A percentile compares a stretch with the other conserved stretches of the same genome.
Conservation (phyloP, 495 filamentous ascomycete species). For the Trichoderma orchidacearum region DNA sequence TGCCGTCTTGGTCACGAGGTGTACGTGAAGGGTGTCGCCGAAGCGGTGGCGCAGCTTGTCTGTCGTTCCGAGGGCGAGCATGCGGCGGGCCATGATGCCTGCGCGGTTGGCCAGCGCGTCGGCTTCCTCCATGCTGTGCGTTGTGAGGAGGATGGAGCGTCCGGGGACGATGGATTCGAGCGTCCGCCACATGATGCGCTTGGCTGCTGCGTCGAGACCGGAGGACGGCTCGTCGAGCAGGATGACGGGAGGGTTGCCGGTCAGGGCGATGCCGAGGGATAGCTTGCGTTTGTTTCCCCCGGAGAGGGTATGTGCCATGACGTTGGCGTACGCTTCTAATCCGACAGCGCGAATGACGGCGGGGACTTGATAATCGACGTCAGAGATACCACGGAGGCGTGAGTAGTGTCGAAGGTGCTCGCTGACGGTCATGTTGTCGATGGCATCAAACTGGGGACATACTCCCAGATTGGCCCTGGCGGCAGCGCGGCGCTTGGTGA, state of each 20-base stretch:
- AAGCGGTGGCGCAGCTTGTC: conserved; percentile 36
- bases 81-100: conserved; percentile 43
- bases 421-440: conserved; percentile 44
- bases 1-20: conserved; percentile 49
- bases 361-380: conserved; percentile 38
- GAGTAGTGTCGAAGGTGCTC: conserved; percentile 56
- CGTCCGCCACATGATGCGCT: conserved; percentile 49
- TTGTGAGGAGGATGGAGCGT: conserved; percentile 41
- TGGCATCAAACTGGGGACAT: conserved; percentile 46
- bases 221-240: conserved; percentile 49
- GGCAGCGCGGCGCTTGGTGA: conserved; percentile 28
- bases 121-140: conserved; percentile 58
- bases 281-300: conserved; percentile 59
- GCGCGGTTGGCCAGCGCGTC: conserved; percentile 48
- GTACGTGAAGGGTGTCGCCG: conserved; percentile 42
- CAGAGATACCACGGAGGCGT: conserved; percentile 40
- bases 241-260: conserved; percentile 50
- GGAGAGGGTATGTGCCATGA: conserved; percentile 43
- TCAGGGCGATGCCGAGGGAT: conserved; percentile 48
- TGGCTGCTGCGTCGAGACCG: conserved; percentile 52
- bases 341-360: conserved; percentile 37
- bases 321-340: conserved; percentile 30
- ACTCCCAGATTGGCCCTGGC: conserved; percentile 53
- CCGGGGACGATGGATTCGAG: conserved; percentile 34
- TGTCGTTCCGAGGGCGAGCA: conserved; percentile 47